Percentiles rank a stretch among this genome's conserved stretches.
These are phyloP conservation scores for Candida peoriensis DNA, from an alignment of 805 yeast species.

Conservation along the genomic window DNA sequence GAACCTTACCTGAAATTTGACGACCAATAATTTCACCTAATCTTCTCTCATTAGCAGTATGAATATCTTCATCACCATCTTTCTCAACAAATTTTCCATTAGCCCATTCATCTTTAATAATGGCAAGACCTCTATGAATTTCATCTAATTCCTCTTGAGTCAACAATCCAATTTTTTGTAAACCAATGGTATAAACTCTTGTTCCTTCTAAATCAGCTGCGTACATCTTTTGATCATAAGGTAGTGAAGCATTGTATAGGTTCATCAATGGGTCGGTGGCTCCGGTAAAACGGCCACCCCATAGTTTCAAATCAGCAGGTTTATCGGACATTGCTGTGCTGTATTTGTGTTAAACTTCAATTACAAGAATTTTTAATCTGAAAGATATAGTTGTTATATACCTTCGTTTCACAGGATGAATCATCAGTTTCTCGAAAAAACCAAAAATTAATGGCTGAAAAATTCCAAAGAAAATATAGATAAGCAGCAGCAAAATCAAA, in stretches of 20 bases:
- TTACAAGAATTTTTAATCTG: too few species aligned
- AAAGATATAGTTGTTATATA: too few species aligned
- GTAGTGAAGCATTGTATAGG: slow-evolving; percentile 91
- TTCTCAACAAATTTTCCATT: slow-evolving; percentile 60
- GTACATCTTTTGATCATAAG: slow-evolving; percentile 94
- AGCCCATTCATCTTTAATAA: slow-evolving; percentile 81
- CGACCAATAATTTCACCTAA: slow-evolving; percentile 94
- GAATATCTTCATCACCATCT: slow-evolving; percentile 95
- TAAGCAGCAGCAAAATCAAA: too few species aligned
- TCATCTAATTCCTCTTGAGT: slow-evolving; percentile 67
- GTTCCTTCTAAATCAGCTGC: slow-evolving; percentile 93
- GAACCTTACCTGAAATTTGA: slow-evolving; percentile 94
- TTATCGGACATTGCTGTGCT: slow-evolving; percentile 15
- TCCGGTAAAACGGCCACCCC: slow-evolving; percentile 99
- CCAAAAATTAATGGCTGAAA: too few species aligned
- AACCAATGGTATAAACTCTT: slow-evolving; percentile 84
- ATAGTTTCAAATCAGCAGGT: slow-evolving; percentile 62
- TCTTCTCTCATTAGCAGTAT: slow-evolving; percentile 97
- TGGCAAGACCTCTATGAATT: slow-evolving; percentile 77
- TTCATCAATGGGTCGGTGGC: slow-evolving; percentile 98
- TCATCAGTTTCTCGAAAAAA: too few species aligned
- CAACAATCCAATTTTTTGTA: slow-evolving; percentile 71
- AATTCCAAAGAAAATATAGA: too few species aligned
- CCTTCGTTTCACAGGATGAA: too few species aligned
- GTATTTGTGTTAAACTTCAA: too few species aligned